Percentiles rank a stretch among this genome's conserved stretches.
phyloP scores from a whole-genome alignment of 2,329 filamentous ascomycete genomes.

The Cercospora canescens region DNA sequence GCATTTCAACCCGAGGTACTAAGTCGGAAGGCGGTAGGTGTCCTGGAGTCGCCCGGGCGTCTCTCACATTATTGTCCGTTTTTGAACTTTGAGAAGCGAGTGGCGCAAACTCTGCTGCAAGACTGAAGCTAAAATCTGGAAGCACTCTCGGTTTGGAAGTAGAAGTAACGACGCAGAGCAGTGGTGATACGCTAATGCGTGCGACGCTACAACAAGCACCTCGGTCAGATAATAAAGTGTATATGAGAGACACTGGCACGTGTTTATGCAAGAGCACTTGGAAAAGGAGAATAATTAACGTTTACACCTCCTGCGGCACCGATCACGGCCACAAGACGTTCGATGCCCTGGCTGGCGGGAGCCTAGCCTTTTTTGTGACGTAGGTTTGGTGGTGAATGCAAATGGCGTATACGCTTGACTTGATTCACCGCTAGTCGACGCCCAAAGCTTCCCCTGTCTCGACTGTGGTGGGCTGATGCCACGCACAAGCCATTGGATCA shows the following conservation, averaged over 20 bases:
- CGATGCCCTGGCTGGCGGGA: too few species aligned
- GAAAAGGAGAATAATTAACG: background rate
- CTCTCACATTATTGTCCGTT: background rate
- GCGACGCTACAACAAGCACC: background rate
- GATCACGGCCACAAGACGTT: too few species aligned
- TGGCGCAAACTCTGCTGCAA: background rate
- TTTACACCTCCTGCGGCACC: too few species aligned
- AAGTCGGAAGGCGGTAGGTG: background rate
- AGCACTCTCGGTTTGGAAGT: background rate
- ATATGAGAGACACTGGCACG: background rate
- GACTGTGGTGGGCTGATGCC: background rate
- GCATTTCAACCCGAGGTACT: background rate
- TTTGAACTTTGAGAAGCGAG: background rate
- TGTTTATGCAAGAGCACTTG: background rate
- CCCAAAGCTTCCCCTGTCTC: background rate
- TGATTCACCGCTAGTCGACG: background rate
- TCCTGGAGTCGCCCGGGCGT: background rate
- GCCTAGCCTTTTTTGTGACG: too few species aligned
- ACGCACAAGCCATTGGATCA: background rate
- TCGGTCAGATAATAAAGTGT: background rate
- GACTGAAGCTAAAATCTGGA: background rate
- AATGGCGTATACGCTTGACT: background rate
- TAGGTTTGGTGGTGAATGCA: too few species aligned
- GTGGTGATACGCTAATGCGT: background rate
- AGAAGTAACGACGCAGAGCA: background rate